Evolutionary conservation across 2,329 filamentous ascomycete genomes (phyloP).

Genomic region (Xylariaceae sp.): DNA sequence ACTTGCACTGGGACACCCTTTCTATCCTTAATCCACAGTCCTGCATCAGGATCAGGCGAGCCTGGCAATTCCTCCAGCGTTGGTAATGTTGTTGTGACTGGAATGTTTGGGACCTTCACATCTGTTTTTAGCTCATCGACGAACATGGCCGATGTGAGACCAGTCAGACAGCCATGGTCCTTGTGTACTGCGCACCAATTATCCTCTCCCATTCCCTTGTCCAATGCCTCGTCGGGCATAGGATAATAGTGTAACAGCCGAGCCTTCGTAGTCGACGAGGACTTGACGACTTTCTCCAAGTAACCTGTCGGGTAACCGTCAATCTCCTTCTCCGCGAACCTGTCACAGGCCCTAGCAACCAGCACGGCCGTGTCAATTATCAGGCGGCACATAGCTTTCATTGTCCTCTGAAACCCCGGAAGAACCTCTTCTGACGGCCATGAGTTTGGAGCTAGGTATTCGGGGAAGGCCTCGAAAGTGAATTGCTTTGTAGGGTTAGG

Average conservation of each 20-base stretch:
- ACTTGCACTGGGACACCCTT: constrained; percentile 83
- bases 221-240: constrained; percentile 37
- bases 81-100: constrained; percentile 36
- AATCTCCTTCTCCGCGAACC: constrained; percentile 76
- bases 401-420: constrained; percentile 68
- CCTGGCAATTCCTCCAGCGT: constrained; percentile 65
- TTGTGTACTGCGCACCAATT: constrained; percentile 93
- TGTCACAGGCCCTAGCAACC: constrained; percentile 86
- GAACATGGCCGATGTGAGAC: constrained; percentile 93
- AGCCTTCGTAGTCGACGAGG: constrained; percentile 85
- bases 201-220: constrained; percentile 56
- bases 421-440: constrained; percentile 72
- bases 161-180: constrained; percentile 91
- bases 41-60: constrained; percentile 79
- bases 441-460: constrained; percentile 85
- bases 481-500: constrained; percentile 58
- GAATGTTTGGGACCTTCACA: constrained; percentile 33
- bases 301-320: constrained; percentile 72
- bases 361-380: constrained; percentile 88
- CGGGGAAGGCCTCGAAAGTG: constrained; percentile 64
- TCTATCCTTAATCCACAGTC: constrained; percentile 90
- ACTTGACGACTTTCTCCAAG: constrained; percentile 80
- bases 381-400: constrained; percentile 73
- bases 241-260: constrained; percentile 92
- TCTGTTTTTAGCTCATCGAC: constrained; percentile 64